Conservation (phyloP, 192 early-diverging fungal genomes). For the Coemansia sp. region DNA sequence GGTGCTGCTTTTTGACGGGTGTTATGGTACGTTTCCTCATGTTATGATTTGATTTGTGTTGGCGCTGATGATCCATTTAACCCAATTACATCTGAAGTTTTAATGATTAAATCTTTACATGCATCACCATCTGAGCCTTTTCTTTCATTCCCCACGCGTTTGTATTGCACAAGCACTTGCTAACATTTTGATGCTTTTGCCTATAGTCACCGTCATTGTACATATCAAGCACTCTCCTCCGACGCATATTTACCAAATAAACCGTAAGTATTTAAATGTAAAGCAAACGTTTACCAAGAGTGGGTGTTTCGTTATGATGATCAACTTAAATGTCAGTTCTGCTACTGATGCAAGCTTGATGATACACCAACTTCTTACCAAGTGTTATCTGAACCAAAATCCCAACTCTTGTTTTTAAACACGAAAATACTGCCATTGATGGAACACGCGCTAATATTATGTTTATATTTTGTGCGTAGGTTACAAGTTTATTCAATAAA, state of each 20-base stretch:
- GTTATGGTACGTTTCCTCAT: neutral
- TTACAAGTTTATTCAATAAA: no score
- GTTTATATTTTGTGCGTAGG: no score
- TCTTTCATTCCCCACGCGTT: neutral
- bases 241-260: no score
- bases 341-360: constrained; percentile 56
- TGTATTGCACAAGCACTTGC: no score
- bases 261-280: neutral
- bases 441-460: no score
- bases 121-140: constrained; percentile 54
- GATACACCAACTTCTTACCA: constrained; percentile 39
- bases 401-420: no score
- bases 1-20: no score
- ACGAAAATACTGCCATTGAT: no score
- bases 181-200: no score
- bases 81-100: constrained; percentile 24
- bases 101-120: constrained; percentile 44
- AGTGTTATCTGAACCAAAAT: constrained; percentile 24
- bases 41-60: neutral
- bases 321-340: constrained; percentile 46
- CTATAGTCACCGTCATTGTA: no score
- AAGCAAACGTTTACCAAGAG: neutral
- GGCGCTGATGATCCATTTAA: constrained; percentile 46
- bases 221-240: no score
- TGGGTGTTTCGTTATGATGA: constrained; percentile 28